Evolutionary conservation across 2,329 filamentous ascomycete species (phyloP).

Genomic region (Aspergillus felis): DNA sequence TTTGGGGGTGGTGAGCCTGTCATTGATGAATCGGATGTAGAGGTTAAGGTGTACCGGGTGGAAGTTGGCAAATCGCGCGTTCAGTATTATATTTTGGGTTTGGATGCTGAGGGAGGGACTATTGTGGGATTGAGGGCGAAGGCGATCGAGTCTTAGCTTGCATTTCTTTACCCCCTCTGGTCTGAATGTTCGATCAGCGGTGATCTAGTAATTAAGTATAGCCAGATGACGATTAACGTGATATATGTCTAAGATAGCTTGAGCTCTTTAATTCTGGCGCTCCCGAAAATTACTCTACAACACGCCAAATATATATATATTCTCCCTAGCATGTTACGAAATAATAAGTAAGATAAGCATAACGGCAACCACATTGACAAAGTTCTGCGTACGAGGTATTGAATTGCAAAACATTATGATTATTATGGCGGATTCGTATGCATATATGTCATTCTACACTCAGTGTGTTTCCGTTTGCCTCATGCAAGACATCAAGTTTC

Average conservation of each 20-base stretch:
- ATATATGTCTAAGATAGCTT: neutral
- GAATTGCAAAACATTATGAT: no score
- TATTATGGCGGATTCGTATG: neutral
- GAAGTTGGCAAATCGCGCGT: constrained; percentile 58
- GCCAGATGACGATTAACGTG: neutral
- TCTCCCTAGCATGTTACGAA: neutral
- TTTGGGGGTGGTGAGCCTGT: constrained; percentile 44
- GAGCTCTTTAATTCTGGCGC: neutral
- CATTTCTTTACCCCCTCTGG: neutral
- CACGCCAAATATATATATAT: neutral
- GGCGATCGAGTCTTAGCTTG: constrained; percentile 63
- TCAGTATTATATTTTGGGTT: constrained; percentile 76
- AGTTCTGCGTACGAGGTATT: neutral
- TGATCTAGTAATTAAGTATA: neutral
- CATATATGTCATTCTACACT: neutral
- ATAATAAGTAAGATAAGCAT: neutral
- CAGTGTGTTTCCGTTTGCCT: neutral
- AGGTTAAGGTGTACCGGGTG: constrained; percentile 73
- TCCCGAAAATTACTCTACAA: neutral
- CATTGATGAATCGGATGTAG: constrained; percentile 38
- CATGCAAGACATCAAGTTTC: neutral
- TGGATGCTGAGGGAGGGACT: constrained; percentile 55
- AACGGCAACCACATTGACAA: neutral
- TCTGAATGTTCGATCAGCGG: neutral
- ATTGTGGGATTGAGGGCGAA: constrained; percentile 76